These are phyloP conservation scores for Lagenidium sp. DNA, from an alignment of 352 stramenopile species.

Conservation along the genomic window DNA sequence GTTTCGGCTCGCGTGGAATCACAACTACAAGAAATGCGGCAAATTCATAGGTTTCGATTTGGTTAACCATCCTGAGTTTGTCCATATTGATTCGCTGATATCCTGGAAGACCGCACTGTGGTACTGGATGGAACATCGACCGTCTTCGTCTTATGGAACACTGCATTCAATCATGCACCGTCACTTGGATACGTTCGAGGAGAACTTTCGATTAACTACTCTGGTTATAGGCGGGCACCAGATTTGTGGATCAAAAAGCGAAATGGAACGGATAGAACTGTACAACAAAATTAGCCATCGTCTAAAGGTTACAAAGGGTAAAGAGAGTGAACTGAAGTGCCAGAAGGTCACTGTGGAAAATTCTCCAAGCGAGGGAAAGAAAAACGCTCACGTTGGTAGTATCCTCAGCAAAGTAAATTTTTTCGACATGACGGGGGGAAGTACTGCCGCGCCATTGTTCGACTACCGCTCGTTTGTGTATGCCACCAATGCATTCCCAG, in stretches of 20 bases:
- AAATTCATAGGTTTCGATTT: slow-evolving; percentile 3
- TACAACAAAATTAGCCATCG: no score
- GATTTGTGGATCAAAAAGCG: no score
- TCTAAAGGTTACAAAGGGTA: no score
- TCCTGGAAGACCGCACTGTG: slow-evolving; percentile 10
- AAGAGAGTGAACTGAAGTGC: background rate
- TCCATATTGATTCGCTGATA: slow-evolving; percentile 4
- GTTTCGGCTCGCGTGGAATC: slow-evolving; percentile 13
- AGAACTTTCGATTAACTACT: slow-evolving; percentile 6
- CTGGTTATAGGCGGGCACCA: no score
- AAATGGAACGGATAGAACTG: no score
- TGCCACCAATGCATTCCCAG: slow-evolving; percentile 5
- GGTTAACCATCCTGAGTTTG: slow-evolving; percentile 5
- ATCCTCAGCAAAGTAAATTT: slow-evolving; percentile 2
- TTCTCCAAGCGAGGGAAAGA: background rate
- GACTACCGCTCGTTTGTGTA: slow-evolving; percentile 1
- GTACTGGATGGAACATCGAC: slow-evolving; percentile 10
- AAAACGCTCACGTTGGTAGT: slow-evolving; percentile 1
- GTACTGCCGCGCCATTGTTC: slow-evolving; percentile 1
- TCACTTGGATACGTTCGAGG: slow-evolving; percentile 2
- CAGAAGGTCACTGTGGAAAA: background rate
- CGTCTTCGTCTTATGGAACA: slow-evolving; percentile 1
- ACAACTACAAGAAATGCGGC: slow-evolving; percentile 17
- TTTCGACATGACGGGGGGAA: slow-evolving; percentile 1
- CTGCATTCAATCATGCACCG: slow-evolving; percentile 4